A percentile compares a stretch with the other conserved stretches of the same genome.
Conservation (phyloP, 805 yeast genomes). For the Huiozyma sinensis region DNA sequence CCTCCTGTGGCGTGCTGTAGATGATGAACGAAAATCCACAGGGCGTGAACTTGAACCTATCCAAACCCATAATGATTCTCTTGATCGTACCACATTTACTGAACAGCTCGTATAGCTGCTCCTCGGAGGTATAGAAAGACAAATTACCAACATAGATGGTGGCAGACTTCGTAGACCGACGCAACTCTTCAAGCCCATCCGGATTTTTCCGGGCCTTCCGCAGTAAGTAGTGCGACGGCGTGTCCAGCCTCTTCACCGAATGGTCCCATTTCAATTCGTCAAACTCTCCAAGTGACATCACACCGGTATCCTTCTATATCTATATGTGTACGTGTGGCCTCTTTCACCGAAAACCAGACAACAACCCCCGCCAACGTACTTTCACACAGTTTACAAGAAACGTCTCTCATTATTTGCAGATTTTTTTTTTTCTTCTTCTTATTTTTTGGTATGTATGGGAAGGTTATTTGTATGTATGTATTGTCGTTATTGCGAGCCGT, state of each 20-base stretch:
- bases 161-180: constrained; percentile 51
- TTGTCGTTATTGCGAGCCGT: background rate
- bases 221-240: constrained; percentile 58
- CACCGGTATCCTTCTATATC: background rate
- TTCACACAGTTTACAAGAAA: too few relatives aligned
- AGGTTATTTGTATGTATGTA: background rate
- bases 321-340: background rate
- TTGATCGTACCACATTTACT: constrained; percentile 70
- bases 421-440: background rate
- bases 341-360: too few relatives aligned
- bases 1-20: constrained; percentile 55
- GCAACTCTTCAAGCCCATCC: constrained; percentile 50
- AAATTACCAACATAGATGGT: constrained; percentile 89
- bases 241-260: constrained; percentile 58
- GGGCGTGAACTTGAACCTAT: constrained; percentile 81
- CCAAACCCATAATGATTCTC: constrained; percentile 88
- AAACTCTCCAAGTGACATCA: constrained; percentile 38
- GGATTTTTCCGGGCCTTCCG: constrained; percentile 48
- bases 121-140: constrained; percentile 87
- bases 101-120: constrained; percentile 82
- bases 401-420: background rate
- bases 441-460: background rate
- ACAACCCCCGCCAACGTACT: too few relatives aligned
- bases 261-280: constrained; percentile 47
- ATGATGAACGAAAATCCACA: constrained; percentile 95